These are phyloP conservation scores for Stramenopiles sp. DNA, from an alignment of 352 stramenopile species.

Conservation along the genomic window DNA sequence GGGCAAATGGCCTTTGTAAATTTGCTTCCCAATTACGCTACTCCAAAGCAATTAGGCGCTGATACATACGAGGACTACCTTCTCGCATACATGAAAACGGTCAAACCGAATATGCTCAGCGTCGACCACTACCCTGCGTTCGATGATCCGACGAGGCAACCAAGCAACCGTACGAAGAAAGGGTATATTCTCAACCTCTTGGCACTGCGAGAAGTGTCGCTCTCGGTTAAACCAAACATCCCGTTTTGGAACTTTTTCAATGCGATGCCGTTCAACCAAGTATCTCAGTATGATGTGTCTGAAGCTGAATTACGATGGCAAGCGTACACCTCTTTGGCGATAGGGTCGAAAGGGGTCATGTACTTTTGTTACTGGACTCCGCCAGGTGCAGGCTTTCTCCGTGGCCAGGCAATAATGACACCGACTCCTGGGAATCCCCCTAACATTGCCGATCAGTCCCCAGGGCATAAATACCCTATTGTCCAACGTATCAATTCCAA, in stretches of 20 bases:
- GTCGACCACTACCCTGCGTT: background rate
- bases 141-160: background rate
- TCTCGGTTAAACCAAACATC: background rate
- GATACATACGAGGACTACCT: background rate
- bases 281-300: background rate
- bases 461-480: background rate
- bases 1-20: slow-evolving; percentile 7
- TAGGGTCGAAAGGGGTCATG: background rate
- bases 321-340: background rate
- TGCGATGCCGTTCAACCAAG: background rate
- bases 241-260: slow-evolving; percentile 9
- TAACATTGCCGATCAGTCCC: background rate
- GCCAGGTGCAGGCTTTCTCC: background rate
- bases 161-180: background rate
- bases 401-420: background rate
- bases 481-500: slow-evolving; percentile 1
- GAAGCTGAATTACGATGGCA: background rate
- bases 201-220: background rate
- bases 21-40: background rate
- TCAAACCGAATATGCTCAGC: slow-evolving; percentile 3
- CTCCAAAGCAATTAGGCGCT: background rate
- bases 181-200: background rate
- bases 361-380: slow-evolving; percentile 4
- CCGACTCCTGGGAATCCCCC: background rate
- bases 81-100: background rate